phyloP scores from a whole-genome alignment of 129 eudicot genomes.

The Ambrosia artemisiifolia region DNA sequence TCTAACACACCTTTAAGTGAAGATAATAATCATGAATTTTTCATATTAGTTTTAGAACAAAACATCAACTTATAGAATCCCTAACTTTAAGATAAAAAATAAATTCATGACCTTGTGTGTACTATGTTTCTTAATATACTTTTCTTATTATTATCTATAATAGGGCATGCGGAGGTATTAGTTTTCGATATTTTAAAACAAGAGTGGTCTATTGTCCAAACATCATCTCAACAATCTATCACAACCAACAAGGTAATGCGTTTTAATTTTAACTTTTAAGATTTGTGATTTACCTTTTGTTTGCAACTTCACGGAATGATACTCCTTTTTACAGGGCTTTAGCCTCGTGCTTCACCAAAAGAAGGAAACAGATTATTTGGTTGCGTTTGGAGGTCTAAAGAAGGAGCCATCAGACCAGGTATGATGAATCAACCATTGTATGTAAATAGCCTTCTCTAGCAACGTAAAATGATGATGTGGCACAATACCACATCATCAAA shows the following conservation, averaged over 20 bases:
- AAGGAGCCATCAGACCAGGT: slow-evolving; percentile 97
- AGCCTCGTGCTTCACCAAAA: slow-evolving; percentile 83
- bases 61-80: not conserved
- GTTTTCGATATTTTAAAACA: slow-evolving; percentile 66
- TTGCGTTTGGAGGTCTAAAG: slow-evolving; percentile 91
- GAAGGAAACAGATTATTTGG: slow-evolving; percentile 77
- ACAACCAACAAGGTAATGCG: slow-evolving; percentile 69
- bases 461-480: no score
- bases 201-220: slow-evolving; percentile 77
- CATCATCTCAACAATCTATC: slow-evolving; percentile 71
- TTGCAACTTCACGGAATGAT: slow-evolving; percentile 17
- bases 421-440: no score
- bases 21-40: no score
- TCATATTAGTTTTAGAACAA: not conserved
- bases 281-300: slow-evolving; percentile 1
- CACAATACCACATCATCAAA: no score
- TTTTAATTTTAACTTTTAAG: not conserved
- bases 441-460: no score
- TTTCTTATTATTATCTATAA: slow-evolving; percentile 4
- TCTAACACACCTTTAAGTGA: not conserved
- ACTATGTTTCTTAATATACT: not conserved
- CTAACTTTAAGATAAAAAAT: not conserved
- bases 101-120: not conserved
- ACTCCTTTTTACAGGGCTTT: slow-evolving; percentile 57
- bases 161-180: slow-evolving; percentile 87